phyloP scores from a whole-genome alignment of 495 filamentous ascomycete genomes.

The Podospora pseudopauciseta region DNA sequence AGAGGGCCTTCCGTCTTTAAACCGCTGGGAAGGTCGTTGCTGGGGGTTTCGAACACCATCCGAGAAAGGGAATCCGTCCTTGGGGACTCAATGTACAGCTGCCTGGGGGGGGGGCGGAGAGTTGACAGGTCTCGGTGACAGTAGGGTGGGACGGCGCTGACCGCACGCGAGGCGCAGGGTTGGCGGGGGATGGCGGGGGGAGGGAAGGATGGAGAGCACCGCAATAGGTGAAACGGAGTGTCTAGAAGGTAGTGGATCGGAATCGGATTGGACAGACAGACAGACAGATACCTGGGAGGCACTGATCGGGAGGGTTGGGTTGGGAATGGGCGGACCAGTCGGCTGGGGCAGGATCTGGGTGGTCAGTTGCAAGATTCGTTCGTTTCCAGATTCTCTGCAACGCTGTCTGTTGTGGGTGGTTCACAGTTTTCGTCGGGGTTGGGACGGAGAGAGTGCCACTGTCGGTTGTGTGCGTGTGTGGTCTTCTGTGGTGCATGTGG shows the following conservation, averaged over 20 bases:
- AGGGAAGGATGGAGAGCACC: not conserved
- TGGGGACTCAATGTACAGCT: not conserved
- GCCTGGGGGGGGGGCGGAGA: not conserved
- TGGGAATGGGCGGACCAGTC: constrained; percentile 6
- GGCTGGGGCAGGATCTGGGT: not conserved
- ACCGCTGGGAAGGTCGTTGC: constrained; percentile 1
- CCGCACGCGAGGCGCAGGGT: not conserved
- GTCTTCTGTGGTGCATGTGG: not conserved
- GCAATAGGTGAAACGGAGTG: not conserved
- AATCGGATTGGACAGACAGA: not conserved
- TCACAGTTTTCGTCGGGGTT: not conserved
- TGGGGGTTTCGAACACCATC: constrained; percentile 5
- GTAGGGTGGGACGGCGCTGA: not conserved
- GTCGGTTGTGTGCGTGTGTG: not conserved
- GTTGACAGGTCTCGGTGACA: not conserved
- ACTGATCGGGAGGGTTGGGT: not conserved
- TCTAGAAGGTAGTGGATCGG: not conserved
- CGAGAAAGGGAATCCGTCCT: constrained; percentile 1
- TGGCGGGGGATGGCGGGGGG: not conserved
- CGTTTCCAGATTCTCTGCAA: not conserved
- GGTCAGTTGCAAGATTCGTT: not conserved
- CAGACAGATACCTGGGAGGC: not conserved
- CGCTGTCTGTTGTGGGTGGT: not conserved
- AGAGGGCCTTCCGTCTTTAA: constrained; percentile 1
- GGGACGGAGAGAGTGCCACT: not conserved